phyloP scores from a whole-genome alignment of 2,329 filamentous ascomycete species.

The Monilinia polystroma region DNA sequence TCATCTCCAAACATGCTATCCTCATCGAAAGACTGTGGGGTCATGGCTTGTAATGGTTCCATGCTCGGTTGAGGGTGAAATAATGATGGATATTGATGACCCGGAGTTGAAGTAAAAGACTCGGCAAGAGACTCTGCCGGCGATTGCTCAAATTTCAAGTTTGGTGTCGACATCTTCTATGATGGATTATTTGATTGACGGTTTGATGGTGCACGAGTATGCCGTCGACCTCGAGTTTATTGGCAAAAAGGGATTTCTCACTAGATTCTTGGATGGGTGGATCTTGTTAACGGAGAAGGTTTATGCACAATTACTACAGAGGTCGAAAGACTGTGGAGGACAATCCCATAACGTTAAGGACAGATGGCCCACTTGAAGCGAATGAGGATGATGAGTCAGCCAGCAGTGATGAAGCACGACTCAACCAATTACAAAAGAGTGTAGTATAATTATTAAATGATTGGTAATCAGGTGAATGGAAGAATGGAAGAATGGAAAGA shows the following conservation, averaged over 20 bases:
- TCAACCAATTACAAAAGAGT: no score
- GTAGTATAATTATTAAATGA: neutral
- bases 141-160: constrained; percentile 40
- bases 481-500: neutral
- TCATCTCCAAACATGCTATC: constrained; percentile 39
- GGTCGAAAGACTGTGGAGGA: constrained; percentile 13
- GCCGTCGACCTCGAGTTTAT: no score
- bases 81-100: constrained; percentile 37
- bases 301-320: neutral
- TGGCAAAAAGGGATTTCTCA: no score
- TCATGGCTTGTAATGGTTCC: constrained; percentile 37
- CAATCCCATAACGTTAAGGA: constrained; percentile 21
- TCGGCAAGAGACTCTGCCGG: constrained; percentile 39
- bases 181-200: neutral
- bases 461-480: neutral
- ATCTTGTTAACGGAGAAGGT: neutral
- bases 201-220: no score
- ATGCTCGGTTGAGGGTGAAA: constrained; percentile 35
- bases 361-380: constrained; percentile 12
- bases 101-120: constrained; percentile 40
- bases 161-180: constrained; percentile 31
- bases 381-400: constrained; percentile 18
- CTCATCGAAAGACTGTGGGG: constrained; percentile 39
- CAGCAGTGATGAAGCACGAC: neutral
- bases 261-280: no score